Base-by-base conservation (phyloP, 2,329 filamentous ascomycete genomes). In the Cryphonectria carpinicola region DNA sequence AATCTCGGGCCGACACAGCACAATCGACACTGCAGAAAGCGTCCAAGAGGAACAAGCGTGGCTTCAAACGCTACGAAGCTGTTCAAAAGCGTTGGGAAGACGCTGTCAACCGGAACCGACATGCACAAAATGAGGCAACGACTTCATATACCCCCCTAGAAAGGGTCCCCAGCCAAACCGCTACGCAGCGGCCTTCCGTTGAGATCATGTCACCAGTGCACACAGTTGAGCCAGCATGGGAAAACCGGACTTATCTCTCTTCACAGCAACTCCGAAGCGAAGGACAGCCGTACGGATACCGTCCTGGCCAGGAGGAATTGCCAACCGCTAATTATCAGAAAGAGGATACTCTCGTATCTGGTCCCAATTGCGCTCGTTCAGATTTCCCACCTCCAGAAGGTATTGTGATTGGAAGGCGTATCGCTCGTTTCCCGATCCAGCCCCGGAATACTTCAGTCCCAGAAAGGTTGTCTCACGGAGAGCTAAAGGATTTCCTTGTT, bases 51-150 rank as follows among this genome's bases (percentile, higher is more conserved):
- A 78, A 79, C 39, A 82, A 84, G 64, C 79, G 83, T 46, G 84
- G 84, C 1, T 86, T 86, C 71, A 81, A 82, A 73, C 79, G 84
- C 73, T 86, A 86, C 67, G 79, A 82, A 71, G 83, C 78, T 13
- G n/a, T 65, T 11, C 32, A 62, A 17, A 70, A 73, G 64, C 74
- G 76, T 8, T 81, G 79, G 79, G 75, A 77, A 56, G 74, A 80
- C 49, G 79, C 80, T 7, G 69, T 78, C 32, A 75, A 77, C 65
- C 74, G 77, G 49, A 76, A 76, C 52, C 77, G 79, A 1, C 74
- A 74, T 64, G 76, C 74, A 32, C 71, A 72, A 13, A 41, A 71
- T 35, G 66, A 61, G 32, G 67, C 52, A 52, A 6, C 49, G 22
- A 17, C 66, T 28, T 32, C 63, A 35, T 65, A 66, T 37, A 67